Evolutionary conservation across 129 eudicot species (phyloP).

Genomic region (Daucus carota): DH1_v3.0 NC_030384.2:670501-671000

Average conservation of each 20-base stretch:
- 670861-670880: not conserved
- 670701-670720: not conserved
- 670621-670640: conserved; percentile 12
- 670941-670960: not conserved
- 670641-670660: conserved; percentile 13
- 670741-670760: conserved; percentile 13
- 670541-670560: not conserved
- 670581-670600: not conserved
- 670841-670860: conserved; percentile 15
- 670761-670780: conserved; percentile 13
- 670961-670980: not conserved
- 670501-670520: not conserved
- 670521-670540: not conserved
- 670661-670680: conserved; percentile 25
- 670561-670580: not conserved
- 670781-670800: not conserved
- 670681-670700: conserved; percentile 19
- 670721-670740: not conserved
- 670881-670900: not conserved
- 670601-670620: not conserved
- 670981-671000: conserved; percentile 9
- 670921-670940: not conserved
- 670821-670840: conserved; percentile 6
- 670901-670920: not conserved
- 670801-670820: not conserved